Conservation (phyloP, 1,139 yeast genomes). For the Magnusiomyces paraingens region DNA sequence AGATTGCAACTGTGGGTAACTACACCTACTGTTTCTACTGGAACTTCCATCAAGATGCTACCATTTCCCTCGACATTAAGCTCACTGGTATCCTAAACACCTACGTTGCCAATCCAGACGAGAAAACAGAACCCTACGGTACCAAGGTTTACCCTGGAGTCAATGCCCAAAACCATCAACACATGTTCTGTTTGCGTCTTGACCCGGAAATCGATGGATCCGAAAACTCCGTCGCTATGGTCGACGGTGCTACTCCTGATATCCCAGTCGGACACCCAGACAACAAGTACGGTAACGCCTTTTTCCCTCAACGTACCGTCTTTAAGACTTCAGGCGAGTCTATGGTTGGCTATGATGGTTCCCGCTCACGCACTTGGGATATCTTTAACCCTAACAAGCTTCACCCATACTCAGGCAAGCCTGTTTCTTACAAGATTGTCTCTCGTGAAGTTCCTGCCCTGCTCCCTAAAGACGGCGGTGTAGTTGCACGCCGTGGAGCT, state of each 20-base stretch:
- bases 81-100: slow-evolving; percentile 75
- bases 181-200: slow-evolving; percentile 68
- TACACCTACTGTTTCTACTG: slow-evolving; percentile 80
- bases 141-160: slow-evolving; percentile 74
- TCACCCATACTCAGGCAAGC: slow-evolving; percentile 66
- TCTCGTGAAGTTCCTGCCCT: slow-evolving; percentile 71
- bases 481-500: slow-evolving; percentile 74
- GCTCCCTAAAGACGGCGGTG: slow-evolving; percentile 65
- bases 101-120: slow-evolving; percentile 54
- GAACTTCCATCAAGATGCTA: slow-evolving; percentile 78
- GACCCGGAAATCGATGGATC: slow-evolving; percentile 81
- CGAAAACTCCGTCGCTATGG: slow-evolving; percentile 62
- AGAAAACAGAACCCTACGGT: slow-evolving; percentile 68
- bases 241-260: slow-evolving; percentile 58
- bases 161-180: slow-evolving; percentile 83
- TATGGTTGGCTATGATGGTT: slow-evolving; percentile 52
- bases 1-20: slow-evolving; percentile 79
- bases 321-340: slow-evolving; percentile 67
- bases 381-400: slow-evolving; percentile 61
- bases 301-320: slow-evolving; percentile 54
- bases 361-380: slow-evolving; percentile 72
- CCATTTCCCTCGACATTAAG: slow-evolving; percentile 69
- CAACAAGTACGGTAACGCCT: slow-evolving; percentile 69
- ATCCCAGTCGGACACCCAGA: slow-evolving; percentile 57
- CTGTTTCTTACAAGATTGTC: slow-evolving; percentile 69